Evolutionary conservation across 108 stramenopile genomes (phyloP), one percentile per base, ranked within the genome.

Genomic region (Aurantiochytrium sp.): DNA sequence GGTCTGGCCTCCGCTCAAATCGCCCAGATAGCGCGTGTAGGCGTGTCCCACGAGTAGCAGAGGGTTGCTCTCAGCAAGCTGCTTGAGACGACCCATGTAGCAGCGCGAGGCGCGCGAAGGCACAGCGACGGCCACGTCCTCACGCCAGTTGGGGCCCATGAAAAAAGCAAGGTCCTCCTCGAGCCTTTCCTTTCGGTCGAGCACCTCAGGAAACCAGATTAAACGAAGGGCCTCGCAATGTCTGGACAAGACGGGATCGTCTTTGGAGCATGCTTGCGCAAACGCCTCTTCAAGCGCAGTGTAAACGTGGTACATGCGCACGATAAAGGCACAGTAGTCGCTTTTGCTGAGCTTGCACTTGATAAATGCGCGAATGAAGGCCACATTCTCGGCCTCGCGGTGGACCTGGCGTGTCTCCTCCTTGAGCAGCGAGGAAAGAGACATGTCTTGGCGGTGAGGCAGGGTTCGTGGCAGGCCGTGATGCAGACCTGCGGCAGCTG

Each of bases 11-110:
- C 76, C 76, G 76, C 76, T 83, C 45, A 83, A 23, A 1, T 53
- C 76, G 51, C 76, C 76, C 49, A 83, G 76, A 45, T 83, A 83
- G 76, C 76, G 76, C 51, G 76, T 83, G 76, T 83, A 83, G 0
- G 76, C 76, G 51, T 83, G 76, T 12, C 49, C 76, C 8, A 83
- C 51, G 49, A 83, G 51, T 0, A 83, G 76, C 44, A 83, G 76
- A 6, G 76, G 76, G 4, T 83, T 83, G 6, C 1, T 1, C 49
- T 12, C 45, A 3, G 51, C 76, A 1, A 83, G 10, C 25, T 47
- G 51, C 76, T 83, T 47, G 76, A 83, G 19, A 0, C 76, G 76
- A 0, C 51, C 76, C 23, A 35, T 4, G 4, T 83, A 83, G 76
- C 49, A 47, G 45, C 6, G 76, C 51, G 23, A 14, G 19, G 76